Percentiles rank a stretch among this genome's conserved stretches.
Evolutionary conservation across 2,329 filamentous ascomycete species (phyloP).

Genomic region (Penicillium hordei): DNA sequence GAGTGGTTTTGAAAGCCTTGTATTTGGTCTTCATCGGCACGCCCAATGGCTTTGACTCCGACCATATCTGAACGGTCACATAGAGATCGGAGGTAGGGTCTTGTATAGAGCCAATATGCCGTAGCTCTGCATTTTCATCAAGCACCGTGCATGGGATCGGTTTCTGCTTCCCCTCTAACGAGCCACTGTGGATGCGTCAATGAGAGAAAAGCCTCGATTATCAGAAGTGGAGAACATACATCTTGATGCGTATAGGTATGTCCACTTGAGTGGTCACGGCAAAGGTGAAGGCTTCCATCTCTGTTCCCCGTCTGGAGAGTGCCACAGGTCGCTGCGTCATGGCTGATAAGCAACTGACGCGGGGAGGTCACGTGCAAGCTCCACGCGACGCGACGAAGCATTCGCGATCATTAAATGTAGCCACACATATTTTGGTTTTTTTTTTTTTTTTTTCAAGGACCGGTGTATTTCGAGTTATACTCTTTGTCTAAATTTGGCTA

Average conservation of each 20-base stretch:
- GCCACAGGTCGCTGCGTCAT: slow-evolving; percentile 8
- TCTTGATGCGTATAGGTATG: slow-evolving; percentile 65
- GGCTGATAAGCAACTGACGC: slow-evolving; percentile 8
- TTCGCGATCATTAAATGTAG: not conserved
- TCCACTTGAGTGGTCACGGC: slow-evolving; percentile 82
- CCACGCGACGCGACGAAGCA: slow-evolving; percentile 11
- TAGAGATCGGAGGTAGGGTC: slow-evolving; percentile 86
- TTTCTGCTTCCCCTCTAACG: slow-evolving; percentile 75
- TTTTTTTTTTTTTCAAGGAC: not conserved
- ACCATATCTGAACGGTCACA: slow-evolving; percentile 90
- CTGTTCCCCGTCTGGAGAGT: not conserved
- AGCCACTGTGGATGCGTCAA: slow-evolving; percentile 54
- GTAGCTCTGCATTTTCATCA: slow-evolving; percentile 73
- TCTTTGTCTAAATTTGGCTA: not conserved
- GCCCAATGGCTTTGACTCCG: slow-evolving; percentile 90
- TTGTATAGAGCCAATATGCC: slow-evolving; percentile 83
- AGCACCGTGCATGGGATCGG: slow-evolving; percentile 75
- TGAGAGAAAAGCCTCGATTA: not conserved
- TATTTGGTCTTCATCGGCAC: slow-evolving; percentile 91
- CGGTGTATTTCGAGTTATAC: not conserved
- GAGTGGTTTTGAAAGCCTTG: slow-evolving; percentile 74
- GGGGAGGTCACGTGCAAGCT: slow-evolving; percentile 15
- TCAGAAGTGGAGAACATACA: slow-evolving; percentile 49
- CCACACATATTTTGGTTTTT: not conserved
- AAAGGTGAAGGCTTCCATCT: slow-evolving; percentile 95